Conservation (phyloP, 306 rosid genomes). For the Vicia villosa region DNA sequence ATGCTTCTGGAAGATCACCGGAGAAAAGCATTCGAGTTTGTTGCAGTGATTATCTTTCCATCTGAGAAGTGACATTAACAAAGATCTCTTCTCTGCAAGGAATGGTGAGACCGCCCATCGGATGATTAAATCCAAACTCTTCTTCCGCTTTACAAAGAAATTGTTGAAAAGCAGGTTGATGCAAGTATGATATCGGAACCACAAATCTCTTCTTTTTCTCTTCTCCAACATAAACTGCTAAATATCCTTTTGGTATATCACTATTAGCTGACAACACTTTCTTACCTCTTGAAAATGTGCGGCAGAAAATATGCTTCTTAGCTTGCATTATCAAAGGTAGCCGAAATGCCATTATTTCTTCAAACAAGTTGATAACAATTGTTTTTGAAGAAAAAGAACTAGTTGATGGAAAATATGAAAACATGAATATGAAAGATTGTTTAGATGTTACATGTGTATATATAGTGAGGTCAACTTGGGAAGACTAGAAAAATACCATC, state of each 20-base stretch:
- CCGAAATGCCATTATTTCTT: conserved; percentile 10
- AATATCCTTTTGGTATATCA: conserved; percentile 87
- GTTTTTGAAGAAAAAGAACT: not conserved
- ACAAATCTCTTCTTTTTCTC: no score
- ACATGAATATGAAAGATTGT: not conserved
- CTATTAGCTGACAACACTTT: not conserved
- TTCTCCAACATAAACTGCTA: conserved; percentile 90
- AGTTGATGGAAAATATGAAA: not conserved
- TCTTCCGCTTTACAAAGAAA: conserved; percentile 68
- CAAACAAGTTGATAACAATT: not conserved
- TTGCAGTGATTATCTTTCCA: no score
- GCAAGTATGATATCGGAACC: conserved; percentile 83
- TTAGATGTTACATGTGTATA: not conserved
- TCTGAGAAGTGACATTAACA: conserved; percentile 54
- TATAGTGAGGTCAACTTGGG: not conserved
- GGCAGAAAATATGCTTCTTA: not conserved
- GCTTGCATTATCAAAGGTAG: conserved; percentile 2
- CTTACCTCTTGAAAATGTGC: not conserved
- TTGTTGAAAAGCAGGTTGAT: conserved; percentile 74
- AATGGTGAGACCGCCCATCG: conserved; percentile 61
- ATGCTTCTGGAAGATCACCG: no score
- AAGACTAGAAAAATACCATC: not conserved
- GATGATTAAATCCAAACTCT: no score
- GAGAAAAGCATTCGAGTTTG: no score
- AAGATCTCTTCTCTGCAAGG: conserved; percentile 86